Percentiles rank a stretch among this genome's conserved stretches.
phyloP scores from a whole-genome alignment of 805 yeast genomes.

The Tetrapisispora arboricola region DNA sequence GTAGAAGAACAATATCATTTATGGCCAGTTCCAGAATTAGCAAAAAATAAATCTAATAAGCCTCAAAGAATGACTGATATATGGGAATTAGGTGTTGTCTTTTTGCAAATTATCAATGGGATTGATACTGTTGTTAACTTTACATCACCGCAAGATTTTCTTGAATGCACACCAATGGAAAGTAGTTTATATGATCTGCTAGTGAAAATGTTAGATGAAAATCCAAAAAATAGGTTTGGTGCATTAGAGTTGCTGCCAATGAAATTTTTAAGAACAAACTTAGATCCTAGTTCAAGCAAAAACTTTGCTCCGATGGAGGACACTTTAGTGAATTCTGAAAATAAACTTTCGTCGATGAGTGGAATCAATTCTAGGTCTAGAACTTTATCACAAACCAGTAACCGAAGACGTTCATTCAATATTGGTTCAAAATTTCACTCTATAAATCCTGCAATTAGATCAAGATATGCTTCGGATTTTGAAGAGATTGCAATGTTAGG shows the following conservation, averaged over 20 bases:
- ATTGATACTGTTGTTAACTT: constrained; percentile 43
- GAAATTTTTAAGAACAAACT: constrained; percentile 68
- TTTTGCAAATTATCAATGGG: constrained; percentile 58
- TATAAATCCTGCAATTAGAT: constrained; percentile 29
- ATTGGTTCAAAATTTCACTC: constrained; percentile 31
- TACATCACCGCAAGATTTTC: constrained; percentile 54
- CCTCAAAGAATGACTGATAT: constrained; percentile 80
- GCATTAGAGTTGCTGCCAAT: constrained; percentile 80
- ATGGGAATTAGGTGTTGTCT: constrained; percentile 82
- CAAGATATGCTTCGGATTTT: constrained; percentile 85
- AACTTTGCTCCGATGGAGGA: constrained; percentile 15
- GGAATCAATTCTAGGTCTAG: constrained; percentile 10
- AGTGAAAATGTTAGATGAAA: constrained; percentile 49
- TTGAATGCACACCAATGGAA: constrained; percentile 38
- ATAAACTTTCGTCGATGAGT: constrained; percentile 8
- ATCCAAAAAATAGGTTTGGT: constrained; percentile 63
- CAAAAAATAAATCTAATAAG: constrained; percentile 27
- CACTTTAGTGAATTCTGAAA: constrained; percentile 1
- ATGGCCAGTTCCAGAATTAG: constrained; percentile 80
- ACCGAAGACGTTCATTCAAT: constrained; percentile 33
- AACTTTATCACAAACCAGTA: constrained; percentile 18
- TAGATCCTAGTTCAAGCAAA: constrained; percentile 30
- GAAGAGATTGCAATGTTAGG: constrained; percentile 91
- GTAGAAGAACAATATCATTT: constrained; percentile 16
- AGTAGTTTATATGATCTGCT: constrained; percentile 59